Base-by-base conservation (phyloP, 306 rosid genomes). In the Cicer pinnatifidum region DNA sequence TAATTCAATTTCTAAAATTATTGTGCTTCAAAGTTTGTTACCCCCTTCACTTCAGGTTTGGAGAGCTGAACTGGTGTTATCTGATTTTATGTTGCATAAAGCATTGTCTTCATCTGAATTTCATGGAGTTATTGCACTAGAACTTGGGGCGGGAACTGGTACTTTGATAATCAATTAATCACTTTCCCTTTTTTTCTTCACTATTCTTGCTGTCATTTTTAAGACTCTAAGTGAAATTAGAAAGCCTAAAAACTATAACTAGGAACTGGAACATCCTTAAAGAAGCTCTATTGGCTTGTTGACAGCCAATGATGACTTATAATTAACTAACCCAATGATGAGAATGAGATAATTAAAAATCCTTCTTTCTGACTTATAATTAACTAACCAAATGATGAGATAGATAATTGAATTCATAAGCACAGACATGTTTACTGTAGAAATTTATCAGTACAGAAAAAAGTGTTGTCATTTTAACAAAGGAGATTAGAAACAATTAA, bases 81-180 rank as follows among this genome's bases (percentile, higher is more conserved):
- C 94, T 72, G 98, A 93, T 91, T 91, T 93, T 80, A 69, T 89
- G 38, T 82, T 91, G 85, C 90, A 88, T 78, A 89, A 82, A 79
- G 76, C 85, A 76, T 57, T 68, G 37, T 84, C 82, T 63, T 88
- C 96, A 33, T 81, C 94, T 44, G 88, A 93, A 47, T 83, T 89
- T 73, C 72, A 83, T 51, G 91, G 94, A 68, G 81, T 78, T 28
- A 70, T 75, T 10, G 88, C 92, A 10, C 57, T 93, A 71, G 97
- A 93, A 67, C 91, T 93, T 79, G 98, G 96, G 39, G 98, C 94
- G 39, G 97, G 97, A 82, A 91, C 97, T 75, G 94, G 97, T 89
- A 40, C 67, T 50, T 66, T 28, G 20, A 47, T 40, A 28, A n/a
- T 67, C 48, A 35, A 8, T 64, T 51, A 28, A n/a, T 67, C 48